Percentiles rank a stretch among this genome's conserved stretches.
phyloP scores from a whole-genome alignment of 352 stramenopile species.

The Globisporangium orthogonon region DNA sequence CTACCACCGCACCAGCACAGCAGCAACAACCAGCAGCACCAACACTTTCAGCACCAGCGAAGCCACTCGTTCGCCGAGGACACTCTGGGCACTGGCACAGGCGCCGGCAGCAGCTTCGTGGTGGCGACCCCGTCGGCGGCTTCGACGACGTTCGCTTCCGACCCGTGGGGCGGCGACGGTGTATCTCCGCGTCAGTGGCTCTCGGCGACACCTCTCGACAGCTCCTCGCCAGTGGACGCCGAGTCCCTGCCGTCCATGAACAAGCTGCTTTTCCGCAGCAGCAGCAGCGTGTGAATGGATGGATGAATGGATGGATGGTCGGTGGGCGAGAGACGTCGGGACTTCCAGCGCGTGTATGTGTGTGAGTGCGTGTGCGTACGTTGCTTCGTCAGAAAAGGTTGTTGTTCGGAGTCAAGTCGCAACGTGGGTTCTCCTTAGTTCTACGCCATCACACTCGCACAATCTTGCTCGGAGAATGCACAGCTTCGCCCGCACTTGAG shows the following conservation, averaged over 20 bases:
- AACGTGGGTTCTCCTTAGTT: not conserved
- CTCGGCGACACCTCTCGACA: not conserved
- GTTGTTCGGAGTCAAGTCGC: not conserved
- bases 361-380: not conserved
- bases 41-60: not conserved
- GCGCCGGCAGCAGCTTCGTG: not conserved
- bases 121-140: not conserved
- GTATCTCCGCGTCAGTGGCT: constrained; percentile 7
- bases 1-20: not conserved
- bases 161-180: constrained; percentile 7
- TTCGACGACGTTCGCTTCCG: not conserved
- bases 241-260: constrained; percentile 64
- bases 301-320: no score
- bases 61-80: not conserved
- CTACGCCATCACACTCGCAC: not conserved
- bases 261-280: constrained; percentile 42
- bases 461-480: not conserved
- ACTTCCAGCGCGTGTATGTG: not conserved
- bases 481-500: not conserved
- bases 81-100: not conserved
- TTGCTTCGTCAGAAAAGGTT: not conserved
- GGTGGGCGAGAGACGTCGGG: not conserved
- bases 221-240: constrained; percentile 3
- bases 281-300: not conserved
- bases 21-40: not conserved